Base-by-base conservation (phyloP, 257 asterid species). In the Primulina eburnea region DNA sequence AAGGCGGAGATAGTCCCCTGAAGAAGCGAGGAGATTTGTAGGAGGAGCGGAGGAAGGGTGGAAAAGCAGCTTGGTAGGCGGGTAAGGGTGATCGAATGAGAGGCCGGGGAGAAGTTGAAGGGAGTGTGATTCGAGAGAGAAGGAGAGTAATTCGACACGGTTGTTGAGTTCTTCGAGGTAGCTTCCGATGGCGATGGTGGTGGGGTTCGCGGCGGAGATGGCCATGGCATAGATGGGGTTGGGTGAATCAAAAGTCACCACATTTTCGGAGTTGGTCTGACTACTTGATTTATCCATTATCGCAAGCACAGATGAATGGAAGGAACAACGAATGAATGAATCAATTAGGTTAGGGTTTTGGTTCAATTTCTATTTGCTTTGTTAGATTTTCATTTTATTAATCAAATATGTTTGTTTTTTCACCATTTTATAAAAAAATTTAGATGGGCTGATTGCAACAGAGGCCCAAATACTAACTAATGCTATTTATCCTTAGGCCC, bases 1-100 rank as follows among this genome's bases (percentile, higher is more conserved):
- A 70, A 90, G 88, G 72, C 96, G 96, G 77, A 93, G 95, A 80
- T 78, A 90, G 88, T 93, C 98, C 67, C 97, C 92, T 56, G 95
- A 87, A 71, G 96, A 90, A 17, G 94, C 97, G 21, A 88, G 90
- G 75, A 87, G 84, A 72, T 86, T 86, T 7, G 85, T 18, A 6
- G 87, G 47, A 57, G 92, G 69, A 37, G 86, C 33, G 65, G 76
- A 76, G 60, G 82, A 83, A 62, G 96, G 97, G 71, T 89, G 92
- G 66, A 93, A 87, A 72, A 84, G 88, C 24, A 93, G 72, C 71
- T 91, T 93, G 18, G 99, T 90, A 4, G 99, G 95, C 0, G 96
- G 96, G 78, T 93, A 93, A 21, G 96, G 95, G 80, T 93, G 99
- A 5, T 86, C 76, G 82, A 93, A 88, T 66, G 86, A 85, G 76